Evolutionary conservation across 1,284 basidiomycete species (phyloP).

Genomic region (Coniferiporia weirii): DNA sequence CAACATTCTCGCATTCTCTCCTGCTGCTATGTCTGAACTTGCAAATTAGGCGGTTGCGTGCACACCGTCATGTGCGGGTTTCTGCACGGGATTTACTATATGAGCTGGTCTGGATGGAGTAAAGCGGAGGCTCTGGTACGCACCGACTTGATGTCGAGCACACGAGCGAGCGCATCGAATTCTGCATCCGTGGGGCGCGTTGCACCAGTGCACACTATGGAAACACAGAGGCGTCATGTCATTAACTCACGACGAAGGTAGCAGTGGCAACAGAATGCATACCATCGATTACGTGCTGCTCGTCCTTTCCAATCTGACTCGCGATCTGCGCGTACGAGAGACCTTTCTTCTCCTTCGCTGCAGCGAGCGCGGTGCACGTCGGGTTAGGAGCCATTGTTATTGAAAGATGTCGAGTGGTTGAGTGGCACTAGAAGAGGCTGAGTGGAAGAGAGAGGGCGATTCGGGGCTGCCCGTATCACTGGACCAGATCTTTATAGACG

Average conservation of each 20-base stretch:
- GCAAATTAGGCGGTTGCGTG: slow-evolving; percentile 11
- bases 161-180: slow-evolving; percentile 46
- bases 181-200: slow-evolving; percentile 42
- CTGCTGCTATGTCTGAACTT: neutral
- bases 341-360: slow-evolving; percentile 47
- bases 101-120: neutral
- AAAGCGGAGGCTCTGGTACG: neutral
- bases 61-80: slow-evolving; percentile 9
- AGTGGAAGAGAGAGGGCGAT: neutral
- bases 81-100: neutral
- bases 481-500: neutral
- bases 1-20: neutral
- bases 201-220: slow-evolving; percentile 49
- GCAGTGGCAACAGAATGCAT: slow-evolving; percentile 17
- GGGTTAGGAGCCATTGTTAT: slow-evolving; percentile 37
- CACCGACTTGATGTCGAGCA: slow-evolving; percentile 37
- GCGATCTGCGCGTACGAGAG: slow-evolving; percentile 46
- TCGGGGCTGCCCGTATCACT: neutral
- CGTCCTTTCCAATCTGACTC: slow-evolving; percentile 32
- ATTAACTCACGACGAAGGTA: slow-evolving; percentile 2
- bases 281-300: slow-evolving; percentile 51
- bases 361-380: slow-evolving; percentile 52
- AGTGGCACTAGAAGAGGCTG: neutral
- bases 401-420: neutral
- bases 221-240: neutral